A percentile compares a stretch with the other conserved stretches of the same genome.
phyloP scores from a whole-genome alignment of 192 early-diverging fungal genomes.

The Phlyctochytrium arcticum region DNA sequence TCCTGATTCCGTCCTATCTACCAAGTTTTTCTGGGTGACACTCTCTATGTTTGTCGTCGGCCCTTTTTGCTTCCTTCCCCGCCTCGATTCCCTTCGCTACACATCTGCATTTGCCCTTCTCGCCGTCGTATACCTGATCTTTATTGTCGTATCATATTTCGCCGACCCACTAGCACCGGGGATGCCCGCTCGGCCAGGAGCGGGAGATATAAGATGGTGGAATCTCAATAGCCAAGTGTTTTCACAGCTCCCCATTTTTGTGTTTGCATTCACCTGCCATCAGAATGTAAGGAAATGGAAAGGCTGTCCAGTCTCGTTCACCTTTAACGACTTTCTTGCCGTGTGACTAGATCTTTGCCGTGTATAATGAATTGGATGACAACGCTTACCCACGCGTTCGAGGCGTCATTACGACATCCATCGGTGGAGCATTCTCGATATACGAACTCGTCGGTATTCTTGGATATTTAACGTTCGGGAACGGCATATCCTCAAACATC shows the following conservation, averaged over 20 bases:
- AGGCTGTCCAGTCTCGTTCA: neutral
- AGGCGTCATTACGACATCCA: constrained; percentile 67
- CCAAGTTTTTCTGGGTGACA: constrained; percentile 77
- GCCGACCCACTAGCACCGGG: neutral
- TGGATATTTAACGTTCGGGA: constrained; percentile 91
- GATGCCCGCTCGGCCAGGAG: constrained; percentile 33
- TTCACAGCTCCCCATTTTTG: constrained; percentile 86
- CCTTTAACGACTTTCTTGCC: constrained; percentile 7
- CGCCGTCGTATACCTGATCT: constrained; percentile 79
- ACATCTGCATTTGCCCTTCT: constrained; percentile 83
- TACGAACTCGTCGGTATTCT: constrained; percentile 85
- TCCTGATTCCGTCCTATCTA: constrained; percentile 24
- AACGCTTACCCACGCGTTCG: constrained; percentile 70
- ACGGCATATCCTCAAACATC: constrained; percentile 71
- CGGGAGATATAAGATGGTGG: constrained; percentile 40
- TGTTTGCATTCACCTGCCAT: constrained; percentile 99
- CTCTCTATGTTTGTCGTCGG: constrained; percentile 63
- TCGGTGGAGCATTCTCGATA: constrained; percentile 66
- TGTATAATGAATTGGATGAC: constrained; percentile 91
- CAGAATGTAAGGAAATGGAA: constrained; percentile 76
- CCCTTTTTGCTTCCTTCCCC: constrained; percentile 77
- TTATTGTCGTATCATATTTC: constrained; percentile 73
- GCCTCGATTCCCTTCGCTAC: constrained; percentile 85
- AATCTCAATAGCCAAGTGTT: constrained; percentile 61
- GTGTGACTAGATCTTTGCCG: constrained; percentile 90